Percentiles rank a stretch among this genome's conserved stretches.
Evolutionary conservation across 192 early-diverging fungal genomes (phyloP).

Genomic region (Hyaloraphidium curvatum): DNA sequence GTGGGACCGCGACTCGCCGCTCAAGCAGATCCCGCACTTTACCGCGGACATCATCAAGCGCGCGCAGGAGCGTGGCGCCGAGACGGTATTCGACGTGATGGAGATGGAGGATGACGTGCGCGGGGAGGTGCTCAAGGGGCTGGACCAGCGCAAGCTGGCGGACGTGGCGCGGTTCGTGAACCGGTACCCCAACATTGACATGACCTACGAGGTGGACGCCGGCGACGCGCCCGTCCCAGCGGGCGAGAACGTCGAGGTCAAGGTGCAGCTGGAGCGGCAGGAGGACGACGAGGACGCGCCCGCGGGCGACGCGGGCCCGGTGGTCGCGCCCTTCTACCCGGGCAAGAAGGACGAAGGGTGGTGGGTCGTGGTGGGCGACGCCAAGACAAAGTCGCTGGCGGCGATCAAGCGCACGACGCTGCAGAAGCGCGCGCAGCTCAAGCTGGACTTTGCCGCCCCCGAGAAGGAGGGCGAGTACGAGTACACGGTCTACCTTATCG

Average conservation of each 20-base stretch:
- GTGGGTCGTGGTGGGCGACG: constrained; percentile 91
- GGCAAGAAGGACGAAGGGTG: constrained; percentile 76
- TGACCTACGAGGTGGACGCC: constrained; percentile 35
- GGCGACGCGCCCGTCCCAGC: constrained; percentile 23
- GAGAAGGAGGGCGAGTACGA: constrained; percentile 32
- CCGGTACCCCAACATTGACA: constrained; percentile 81
- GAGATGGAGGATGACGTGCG: constrained; percentile 83
- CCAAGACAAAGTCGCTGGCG: constrained; percentile 49
- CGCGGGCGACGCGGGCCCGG: constrained; percentile 40
- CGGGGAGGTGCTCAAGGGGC: constrained; percentile 24
- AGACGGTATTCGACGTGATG: constrained; percentile 79
- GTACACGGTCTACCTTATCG: constrained; percentile 77
- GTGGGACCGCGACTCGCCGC: constrained; percentile 80
- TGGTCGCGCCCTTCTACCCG: constrained; percentile 87
- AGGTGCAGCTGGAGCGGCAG: constrained; percentile 63
- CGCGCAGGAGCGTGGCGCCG: constrained; percentile 47
- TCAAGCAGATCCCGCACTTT: constrained; percentile 86
- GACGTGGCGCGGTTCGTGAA: constrained; percentile 78
- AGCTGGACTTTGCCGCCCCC: constrained; percentile 73
- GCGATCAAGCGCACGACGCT: constrained; percentile 76
- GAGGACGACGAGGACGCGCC: constrained; percentile 47
- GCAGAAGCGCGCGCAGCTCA: constrained; percentile 33
- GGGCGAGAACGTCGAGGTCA: constrained; percentile 44
- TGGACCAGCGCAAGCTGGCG: constrained; percentile 41
- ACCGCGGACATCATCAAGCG: constrained; percentile 45